Base-by-base conservation (phyloP, 805 yeast genomes). In the Candida lessepsii region DNA sequence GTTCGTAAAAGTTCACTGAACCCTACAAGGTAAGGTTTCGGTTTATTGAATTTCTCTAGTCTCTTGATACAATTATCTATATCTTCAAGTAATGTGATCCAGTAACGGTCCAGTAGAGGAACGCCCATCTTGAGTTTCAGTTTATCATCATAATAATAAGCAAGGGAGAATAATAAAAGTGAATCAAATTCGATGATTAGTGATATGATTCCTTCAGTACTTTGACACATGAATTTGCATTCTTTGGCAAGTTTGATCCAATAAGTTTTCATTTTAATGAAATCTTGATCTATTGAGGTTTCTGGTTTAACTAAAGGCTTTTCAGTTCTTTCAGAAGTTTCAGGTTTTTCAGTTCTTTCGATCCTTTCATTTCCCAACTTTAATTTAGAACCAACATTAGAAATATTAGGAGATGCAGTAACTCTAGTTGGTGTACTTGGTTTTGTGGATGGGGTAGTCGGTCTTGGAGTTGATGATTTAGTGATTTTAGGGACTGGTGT, bases 61-160 rank as follows among this genome's bases (percentile, higher is more conserved):
- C 46, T 43, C 11, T 15, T 43, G 5, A 56, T 53, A 8, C 59
- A 40, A 11, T 39, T 42, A 5, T 42, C 32, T 6, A 58, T 49
- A 20, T 61, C 65, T 25, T 39, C 40, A 9, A 37, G 9, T 13
- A 47, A 32, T 7, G 44, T 42, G 26, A 53, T 56, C 70, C 70
- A 65, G 29, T 53, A 48, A 33, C 63, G 45, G 40, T 58, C 66
- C 47, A 58, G 57, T 9, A 65, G 62, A 23, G 54, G 44, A 4
- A 56, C 53, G 15, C 48, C 52, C 35, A 53, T 46, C 2, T 57
- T 42, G 9, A 51, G 40, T 44, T 60, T 61, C 37, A 59, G 53
- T 28, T 57, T 49, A 28, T 64, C 69, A 40, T 64, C 67, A 34
- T 49, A 60, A 39, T 61, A 64, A 41, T 52, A 55, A 0, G 65